Conservation (phyloP, 805 yeast species). For the Vanderwaltozyma yarrowii region DNA sequence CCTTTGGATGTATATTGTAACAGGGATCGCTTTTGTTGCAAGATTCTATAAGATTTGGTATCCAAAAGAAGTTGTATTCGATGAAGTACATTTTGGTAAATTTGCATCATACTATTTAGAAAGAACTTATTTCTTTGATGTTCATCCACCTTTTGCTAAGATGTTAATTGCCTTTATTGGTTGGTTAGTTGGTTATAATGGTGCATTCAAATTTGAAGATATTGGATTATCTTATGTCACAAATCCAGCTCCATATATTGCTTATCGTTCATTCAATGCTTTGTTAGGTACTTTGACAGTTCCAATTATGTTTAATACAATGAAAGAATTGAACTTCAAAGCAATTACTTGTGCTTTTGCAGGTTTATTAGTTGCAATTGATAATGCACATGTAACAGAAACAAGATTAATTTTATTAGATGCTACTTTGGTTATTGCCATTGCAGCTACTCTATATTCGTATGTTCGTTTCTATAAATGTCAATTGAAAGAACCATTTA, state of each 20-base stretch:
- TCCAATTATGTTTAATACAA: slow-evolving; percentile 72
- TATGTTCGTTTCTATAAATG: slow-evolving; percentile 69
- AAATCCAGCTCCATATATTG: slow-evolving; percentile 79
- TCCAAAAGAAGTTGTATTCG: slow-evolving; percentile 74
- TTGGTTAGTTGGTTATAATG: slow-evolving; percentile 79
- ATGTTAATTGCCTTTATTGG: slow-evolving; percentile 86
- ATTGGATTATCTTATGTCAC: slow-evolving; percentile 75
- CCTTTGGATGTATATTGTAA: slow-evolving; percentile 47
- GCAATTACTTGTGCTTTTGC: slow-evolving; percentile 73
- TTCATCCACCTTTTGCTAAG: slow-evolving; percentile 98
- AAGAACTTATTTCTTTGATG: slow-evolving; percentile 87
- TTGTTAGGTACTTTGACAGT: slow-evolving; percentile 73
- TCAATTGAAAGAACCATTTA: slow-evolving; percentile 56
- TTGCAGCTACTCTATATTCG: slow-evolving; percentile 68
- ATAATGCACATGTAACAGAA: slow-evolving; percentile 84
- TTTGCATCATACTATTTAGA: slow-evolving; percentile 79
- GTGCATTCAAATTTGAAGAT: slow-evolving; percentile 82
- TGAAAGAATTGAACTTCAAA: slow-evolving; percentile 76
- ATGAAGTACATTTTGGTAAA: slow-evolving; percentile 82
- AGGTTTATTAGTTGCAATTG: slow-evolving; percentile 65
- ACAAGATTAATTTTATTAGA: slow-evolving; percentile 87
- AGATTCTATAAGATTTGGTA: slow-evolving; percentile 53
- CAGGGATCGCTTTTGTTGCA: slow-evolving; percentile 54
- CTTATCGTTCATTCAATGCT: slow-evolving; percentile 71
- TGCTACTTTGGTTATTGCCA: slow-evolving; percentile 75